Percentiles rank a stretch among this genome's conserved stretches.
Evolutionary conservation across 148 eudicot species (phyloP).

Genomic region (Fagopyrum esculentum): DNA sequence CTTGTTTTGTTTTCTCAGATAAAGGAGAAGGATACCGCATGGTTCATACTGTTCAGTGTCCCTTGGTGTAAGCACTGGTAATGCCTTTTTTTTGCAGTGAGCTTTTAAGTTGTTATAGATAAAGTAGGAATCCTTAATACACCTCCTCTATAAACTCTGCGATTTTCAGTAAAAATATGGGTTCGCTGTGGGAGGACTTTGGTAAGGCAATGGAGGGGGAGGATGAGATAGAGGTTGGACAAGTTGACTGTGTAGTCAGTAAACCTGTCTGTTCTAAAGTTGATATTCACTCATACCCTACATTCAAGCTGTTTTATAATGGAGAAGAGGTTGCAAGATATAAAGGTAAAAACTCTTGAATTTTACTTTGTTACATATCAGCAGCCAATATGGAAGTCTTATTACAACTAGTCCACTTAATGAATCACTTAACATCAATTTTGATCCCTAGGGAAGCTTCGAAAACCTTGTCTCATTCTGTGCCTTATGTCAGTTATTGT

Average conservation of each 20-base stretch:
- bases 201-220: constrained; percentile 93
- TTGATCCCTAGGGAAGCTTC: no score
- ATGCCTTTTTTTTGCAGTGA: constrained; percentile 6
- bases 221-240: constrained; percentile 90
- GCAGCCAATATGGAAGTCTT: no score
- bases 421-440: no score
- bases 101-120: no score
- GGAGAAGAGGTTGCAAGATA: constrained; percentile 89
- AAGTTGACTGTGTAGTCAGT: constrained; percentile 74
- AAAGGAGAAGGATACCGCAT: constrained; percentile 92
- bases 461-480: no score
- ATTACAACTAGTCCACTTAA: no score
- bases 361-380: not conserved
- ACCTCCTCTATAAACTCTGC: not conserved
- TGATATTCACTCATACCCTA: constrained; percentile 94
- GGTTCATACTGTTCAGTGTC: constrained; percentile 89
- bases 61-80: constrained; percentile 99
- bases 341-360: constrained; percentile 39
- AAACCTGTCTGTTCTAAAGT: constrained; percentile 76
- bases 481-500: no score
- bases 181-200: constrained; percentile 87
- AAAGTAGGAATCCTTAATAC: no score
- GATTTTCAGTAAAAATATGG: constrained; percentile 64
- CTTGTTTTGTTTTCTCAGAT: constrained; percentile 30
- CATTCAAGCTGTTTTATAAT: constrained; percentile 90